Conservation (phyloP, 2,329 filamentous ascomycete species). For the Fusarium nodosum region DNA sequence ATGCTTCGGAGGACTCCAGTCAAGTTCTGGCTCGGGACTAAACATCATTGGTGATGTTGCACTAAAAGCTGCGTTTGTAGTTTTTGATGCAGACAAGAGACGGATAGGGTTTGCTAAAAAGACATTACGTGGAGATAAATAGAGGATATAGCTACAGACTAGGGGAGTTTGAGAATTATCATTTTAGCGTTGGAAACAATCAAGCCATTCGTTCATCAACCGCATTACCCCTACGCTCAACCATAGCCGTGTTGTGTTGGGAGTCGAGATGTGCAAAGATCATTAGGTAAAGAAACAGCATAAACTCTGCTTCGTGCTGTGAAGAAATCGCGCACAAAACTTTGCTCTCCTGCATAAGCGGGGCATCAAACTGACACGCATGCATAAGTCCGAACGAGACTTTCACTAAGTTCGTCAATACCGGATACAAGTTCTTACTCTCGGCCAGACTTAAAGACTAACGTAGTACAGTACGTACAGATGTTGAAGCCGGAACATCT, state of each 20-base stretch:
- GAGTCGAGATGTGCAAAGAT: background rate
- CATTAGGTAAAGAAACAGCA: background rate
- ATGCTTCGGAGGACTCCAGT: slow-evolving; percentile 79
- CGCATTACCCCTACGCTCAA: background rate
- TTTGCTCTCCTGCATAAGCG: slow-evolving; percentile 1
- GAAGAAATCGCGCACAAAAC: slow-evolving; percentile 26
- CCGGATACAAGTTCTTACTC: background rate
- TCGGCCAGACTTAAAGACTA: background rate
- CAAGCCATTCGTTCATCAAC: background rate
- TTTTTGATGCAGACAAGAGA: slow-evolving; percentile 61
- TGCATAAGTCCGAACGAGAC: background rate
- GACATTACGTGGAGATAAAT: slow-evolving; percentile 1
- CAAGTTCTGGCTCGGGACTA: slow-evolving; percentile 58
- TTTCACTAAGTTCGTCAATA: background rate
- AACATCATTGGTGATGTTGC: slow-evolving; percentile 75
- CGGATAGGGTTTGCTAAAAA: slow-evolving; percentile 46
- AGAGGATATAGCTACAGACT: background rate
- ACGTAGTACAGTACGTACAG: background rate
- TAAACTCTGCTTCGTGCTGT: background rate
- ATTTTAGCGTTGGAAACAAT: background rate
- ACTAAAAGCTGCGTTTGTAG: slow-evolving; percentile 71
- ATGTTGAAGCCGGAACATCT: too few species aligned
- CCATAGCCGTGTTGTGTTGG: background rate
- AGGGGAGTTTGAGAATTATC: background rate
- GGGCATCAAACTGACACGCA: background rate